Base-by-base conservation (phyloP, 441 rosid species). In the Corymbia calophylla region DNA sequence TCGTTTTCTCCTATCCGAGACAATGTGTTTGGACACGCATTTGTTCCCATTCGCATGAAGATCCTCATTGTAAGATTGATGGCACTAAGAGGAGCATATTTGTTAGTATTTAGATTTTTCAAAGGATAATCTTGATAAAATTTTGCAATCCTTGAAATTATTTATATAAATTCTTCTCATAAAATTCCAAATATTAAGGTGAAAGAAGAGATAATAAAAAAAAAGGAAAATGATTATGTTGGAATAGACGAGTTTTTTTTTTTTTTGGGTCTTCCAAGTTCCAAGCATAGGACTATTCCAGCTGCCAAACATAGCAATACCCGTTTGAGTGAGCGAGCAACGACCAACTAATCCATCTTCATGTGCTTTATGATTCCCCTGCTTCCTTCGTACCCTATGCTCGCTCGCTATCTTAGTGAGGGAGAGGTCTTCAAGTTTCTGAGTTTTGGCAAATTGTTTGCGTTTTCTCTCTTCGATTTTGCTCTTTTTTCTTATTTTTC, bases 281-380 rank as follows among this genome's bases (percentile, higher is more conserved):
- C 17, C 49, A 73, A 17, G 82, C 21, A 44, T 39, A 39, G 49
- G 82, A 73, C 29, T 73, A 39, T 23, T 21, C 49, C 82, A 73
- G 49, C 82, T 73, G 49, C 82, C 82, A 73, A 73, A 39, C 82
- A 39, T 21, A 16, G 82, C 82, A 73, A 21, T 73, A 39, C 82
- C 49, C 17, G 17, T 73, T 39, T 21, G 82, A 73, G 82, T 35
- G 49, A 73, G 49, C 49, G 29, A 25, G 82, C 82, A 39, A 73
- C 49, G 82, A 39, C 47, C 49, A 73, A 73, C 49, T 5, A 73
- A 73, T 39, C 82, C 82, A 31, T 66, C 32, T 90, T 87, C 90
- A 80, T 88, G 87, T 89, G 53, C 89, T 88, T 87, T 21, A 82
- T 86, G 80, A 55, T 80, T 88, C 86, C 92, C 90, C 92, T 88